A percentile compares a stretch with the other conserved stretches of the same genome.
These are phyloP conservation scores for Fusarium aywerte DNA, from an alignment of 2,329 filamentous ascomycete genomes.

Conservation along the genomic window DNA sequence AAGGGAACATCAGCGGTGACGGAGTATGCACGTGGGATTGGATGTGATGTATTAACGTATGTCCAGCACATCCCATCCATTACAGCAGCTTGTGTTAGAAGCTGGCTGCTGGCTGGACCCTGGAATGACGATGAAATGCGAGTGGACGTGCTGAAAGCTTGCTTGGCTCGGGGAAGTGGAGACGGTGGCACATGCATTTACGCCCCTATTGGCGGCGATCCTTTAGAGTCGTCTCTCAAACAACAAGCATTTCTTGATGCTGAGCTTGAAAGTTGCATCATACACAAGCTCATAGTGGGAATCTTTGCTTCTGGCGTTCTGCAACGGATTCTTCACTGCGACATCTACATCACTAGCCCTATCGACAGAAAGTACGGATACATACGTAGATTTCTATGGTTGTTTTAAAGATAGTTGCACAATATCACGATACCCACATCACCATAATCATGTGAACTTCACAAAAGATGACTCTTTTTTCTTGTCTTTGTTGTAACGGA, in stretches of 20 bases:
- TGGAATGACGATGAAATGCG: slow-evolving; percentile 37
- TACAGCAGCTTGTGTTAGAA: background rate
- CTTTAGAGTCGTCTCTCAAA: background rate
- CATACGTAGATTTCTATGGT: background rate
- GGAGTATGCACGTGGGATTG: slow-evolving; percentile 36
- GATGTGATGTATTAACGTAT: slow-evolving; percentile 2
- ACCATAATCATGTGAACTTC: slow-evolving; percentile 17
- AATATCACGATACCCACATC: slow-evolving; percentile 2
- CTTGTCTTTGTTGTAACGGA: background rate
- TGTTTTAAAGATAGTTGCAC: background rate
- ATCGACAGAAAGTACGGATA: background rate
- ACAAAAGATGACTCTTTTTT: background rate
- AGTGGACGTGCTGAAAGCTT: slow-evolving; percentile 36
- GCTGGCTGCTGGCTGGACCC: slow-evolving; percentile 23
- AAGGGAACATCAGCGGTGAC: slow-evolving; percentile 31
- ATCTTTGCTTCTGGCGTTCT: background rate
- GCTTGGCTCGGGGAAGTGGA: slow-evolving; percentile 34
- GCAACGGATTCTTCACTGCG: background rate
- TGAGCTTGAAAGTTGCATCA: background rate
- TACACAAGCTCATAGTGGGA: background rate
- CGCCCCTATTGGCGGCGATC: background rate
- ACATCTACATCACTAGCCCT: background rate
- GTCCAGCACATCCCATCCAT: background rate
- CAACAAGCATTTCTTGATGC: background rate
- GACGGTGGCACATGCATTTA: slow-evolving; percentile 19